Conservation (phyloP, 106 monocot species). For the Phalaenopsis equestris region DNA sequence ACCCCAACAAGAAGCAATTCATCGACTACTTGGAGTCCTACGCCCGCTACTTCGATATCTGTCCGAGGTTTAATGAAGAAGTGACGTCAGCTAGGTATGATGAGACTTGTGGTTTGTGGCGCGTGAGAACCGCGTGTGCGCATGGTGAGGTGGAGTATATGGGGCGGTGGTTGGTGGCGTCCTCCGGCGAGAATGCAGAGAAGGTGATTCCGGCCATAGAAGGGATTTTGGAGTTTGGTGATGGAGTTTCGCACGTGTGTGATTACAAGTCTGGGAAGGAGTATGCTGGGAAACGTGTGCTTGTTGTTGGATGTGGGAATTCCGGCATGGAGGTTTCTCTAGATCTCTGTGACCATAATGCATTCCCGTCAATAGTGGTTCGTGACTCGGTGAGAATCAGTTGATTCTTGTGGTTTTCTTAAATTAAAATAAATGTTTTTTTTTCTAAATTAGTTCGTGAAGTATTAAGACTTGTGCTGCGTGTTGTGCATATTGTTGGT, state of each 20-base stretch:
- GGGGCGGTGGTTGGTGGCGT: conserved; percentile 7
- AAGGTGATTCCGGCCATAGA: not conserved
- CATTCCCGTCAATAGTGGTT: conserved; percentile 3
- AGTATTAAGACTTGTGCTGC: no score
- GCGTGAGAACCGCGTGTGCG: not conserved
- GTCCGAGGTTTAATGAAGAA: not conserved
- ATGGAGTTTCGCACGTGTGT: not conserved
- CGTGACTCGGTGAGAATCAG: conserved; percentile 1
- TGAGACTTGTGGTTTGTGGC: not conserved
- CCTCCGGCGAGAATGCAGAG: conserved; percentile 2
- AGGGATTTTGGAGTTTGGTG: conserved; percentile 2
- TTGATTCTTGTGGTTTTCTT: not conserved
- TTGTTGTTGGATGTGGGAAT: conserved; percentile 4
- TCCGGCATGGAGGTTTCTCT: conserved; percentile 8
- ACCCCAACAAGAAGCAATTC: conserved; percentile 10
- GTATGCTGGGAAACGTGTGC: not conserved
- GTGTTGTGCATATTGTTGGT: no score
- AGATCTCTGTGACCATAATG: not conserved
- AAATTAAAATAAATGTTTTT: no score
- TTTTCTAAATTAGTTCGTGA: no score
- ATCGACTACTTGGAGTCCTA: conserved; percentile 18
- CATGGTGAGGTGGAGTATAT: not conserved
- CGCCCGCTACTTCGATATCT: conserved; percentile 5
- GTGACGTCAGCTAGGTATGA: not conserved
- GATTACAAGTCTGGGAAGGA: conserved; percentile 3